phyloP scores from a whole-genome alignment of 2,329 filamentous ascomycete genomes.

The Claviceps maximensis region DNA sequence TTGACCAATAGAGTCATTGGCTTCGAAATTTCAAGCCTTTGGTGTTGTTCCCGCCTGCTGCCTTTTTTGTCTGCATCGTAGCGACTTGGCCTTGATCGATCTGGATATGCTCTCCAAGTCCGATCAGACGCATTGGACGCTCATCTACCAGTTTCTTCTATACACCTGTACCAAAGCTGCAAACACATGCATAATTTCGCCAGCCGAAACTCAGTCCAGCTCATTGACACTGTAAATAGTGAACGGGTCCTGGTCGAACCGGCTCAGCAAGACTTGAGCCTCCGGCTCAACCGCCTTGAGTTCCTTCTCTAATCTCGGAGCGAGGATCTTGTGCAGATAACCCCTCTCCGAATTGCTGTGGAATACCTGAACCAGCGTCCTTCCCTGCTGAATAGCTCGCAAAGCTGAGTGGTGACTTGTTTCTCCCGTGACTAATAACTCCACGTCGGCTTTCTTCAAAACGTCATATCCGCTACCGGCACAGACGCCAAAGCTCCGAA shows the following conservation, averaged over 20 bases:
- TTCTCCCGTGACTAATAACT: slow-evolving; percentile 83
- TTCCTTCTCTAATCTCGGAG: slow-evolving; percentile 45
- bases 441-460: slow-evolving; percentile 55
- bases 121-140: neutral
- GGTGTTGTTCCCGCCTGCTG: neutral
- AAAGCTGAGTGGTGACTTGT: slow-evolving; percentile 88
- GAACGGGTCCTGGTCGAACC: slow-evolving; percentile 77
- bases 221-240: slow-evolving; percentile 49
- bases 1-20: neutral
- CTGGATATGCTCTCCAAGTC: neutral
- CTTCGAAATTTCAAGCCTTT: neutral
- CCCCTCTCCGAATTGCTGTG: slow-evolving; percentile 88
- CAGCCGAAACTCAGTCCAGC: slow-evolving; percentile 13
- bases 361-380: slow-evolving; percentile 71
- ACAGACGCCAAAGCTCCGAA: slow-evolving; percentile 69
- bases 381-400: slow-evolving; percentile 70
- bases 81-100: neutral
- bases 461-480: slow-evolving; percentile 77
- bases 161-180: neutral
- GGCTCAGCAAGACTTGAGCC: slow-evolving; percentile 59
- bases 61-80: neutral
- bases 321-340: slow-evolving; percentile 62
- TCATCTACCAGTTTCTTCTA: neutral
- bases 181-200: neutral
- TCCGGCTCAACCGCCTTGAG: slow-evolving; percentile 37